These are phyloP conservation scores for Trichoderma asperelloides DNA, from an alignment of 495 filamentous ascomycete genomes.

Conservation along the genomic window DNA sequence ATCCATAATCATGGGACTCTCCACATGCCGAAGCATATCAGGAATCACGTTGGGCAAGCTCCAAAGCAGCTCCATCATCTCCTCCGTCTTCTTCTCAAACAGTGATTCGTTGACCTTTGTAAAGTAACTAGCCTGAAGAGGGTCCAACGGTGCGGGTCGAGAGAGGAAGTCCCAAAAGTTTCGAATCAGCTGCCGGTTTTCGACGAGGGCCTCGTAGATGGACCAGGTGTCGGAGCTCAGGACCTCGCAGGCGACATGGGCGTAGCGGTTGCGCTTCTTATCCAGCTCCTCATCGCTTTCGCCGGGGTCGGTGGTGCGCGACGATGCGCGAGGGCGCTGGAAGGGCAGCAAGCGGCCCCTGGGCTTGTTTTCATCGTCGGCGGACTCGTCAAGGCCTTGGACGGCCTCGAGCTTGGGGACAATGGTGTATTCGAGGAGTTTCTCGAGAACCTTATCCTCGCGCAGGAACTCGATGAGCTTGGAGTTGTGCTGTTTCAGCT, in stretches of 20 bases:
- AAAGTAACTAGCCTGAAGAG: slow-evolving; percentile 92
- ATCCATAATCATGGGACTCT: slow-evolving; percentile 99
- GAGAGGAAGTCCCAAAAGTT: slow-evolving; percentile 89
- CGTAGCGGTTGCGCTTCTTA: slow-evolving; percentile 82
- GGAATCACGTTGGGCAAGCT: slow-evolving; percentile 70
- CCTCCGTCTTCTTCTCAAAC: slow-evolving; percentile 93
- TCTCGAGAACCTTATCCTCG: slow-evolving; percentile 76
- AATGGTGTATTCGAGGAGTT: slow-evolving; percentile 82
- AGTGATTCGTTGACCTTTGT: slow-evolving; percentile 97
- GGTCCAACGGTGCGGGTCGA: slow-evolving; percentile 70
- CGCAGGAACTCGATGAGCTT: slow-evolving; percentile 95
- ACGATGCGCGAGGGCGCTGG: slow-evolving; percentile 31
- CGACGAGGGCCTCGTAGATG: slow-evolving; percentile 84
- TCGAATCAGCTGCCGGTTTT: slow-evolving; percentile 64
- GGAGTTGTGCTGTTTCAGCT: slow-evolving; percentile 95
- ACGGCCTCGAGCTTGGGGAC: slow-evolving; percentile 58
- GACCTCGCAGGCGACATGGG: slow-evolving; percentile 85
- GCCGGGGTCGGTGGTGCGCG: slow-evolving; percentile 27
- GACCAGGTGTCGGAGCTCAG: slow-evolving; percentile 96
- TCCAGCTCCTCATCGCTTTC: slow-evolving; percentile 61
- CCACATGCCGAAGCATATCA: slow-evolving; percentile 85
- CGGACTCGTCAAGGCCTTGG: slow-evolving; percentile 52
- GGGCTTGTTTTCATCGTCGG: slow-evolving; percentile 45
- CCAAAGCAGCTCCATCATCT: slow-evolving; percentile 86
- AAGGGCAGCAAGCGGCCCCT: slow-evolving; percentile 42